phyloP scores from a whole-genome alignment of 305 asterid genomes.

The Fraxinus xanthoxyloides region DNA sequence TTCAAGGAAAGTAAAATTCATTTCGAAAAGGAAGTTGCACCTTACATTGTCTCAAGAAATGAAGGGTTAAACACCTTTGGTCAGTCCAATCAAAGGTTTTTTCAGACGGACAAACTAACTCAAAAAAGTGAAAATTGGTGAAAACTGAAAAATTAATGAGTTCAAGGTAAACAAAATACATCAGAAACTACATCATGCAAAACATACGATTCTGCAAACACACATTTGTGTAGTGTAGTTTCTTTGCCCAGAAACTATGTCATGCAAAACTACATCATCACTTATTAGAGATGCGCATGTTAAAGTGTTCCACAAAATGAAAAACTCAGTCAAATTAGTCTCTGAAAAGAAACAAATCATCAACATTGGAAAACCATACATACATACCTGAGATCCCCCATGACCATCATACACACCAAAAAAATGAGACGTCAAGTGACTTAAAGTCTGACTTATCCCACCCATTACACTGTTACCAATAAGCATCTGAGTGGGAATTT shows the following conservation, averaged over 20 bases:
- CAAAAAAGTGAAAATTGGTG: background rate
- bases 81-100: background rate
- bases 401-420: slow-evolving; percentile 95
- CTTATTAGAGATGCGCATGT: background rate
- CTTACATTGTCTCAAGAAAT: background rate
- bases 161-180: background rate
- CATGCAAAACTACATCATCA: background rate
- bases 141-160: background rate
- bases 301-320: background rate
- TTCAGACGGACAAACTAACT: background rate
- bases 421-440: slow-evolving; percentile 69
- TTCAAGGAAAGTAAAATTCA: background rate
- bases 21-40: background rate
- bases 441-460: slow-evolving; percentile 60
- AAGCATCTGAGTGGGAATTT: slow-evolving; percentile 75
- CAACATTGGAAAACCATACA: background rate
- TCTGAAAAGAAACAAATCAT: background rate
- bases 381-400: slow-evolving; percentile 83
- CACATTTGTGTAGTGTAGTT: background rate
- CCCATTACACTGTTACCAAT: slow-evolving; percentile 50
- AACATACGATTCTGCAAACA: background rate
- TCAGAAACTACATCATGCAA: background rate
- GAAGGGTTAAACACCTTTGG: background rate
- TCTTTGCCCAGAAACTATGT: background rate
- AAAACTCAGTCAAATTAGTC: background rate